phyloP scores from a whole-genome alignment of 768 basidiomycete genomes.

The Phylloporus sp. region DNA sequence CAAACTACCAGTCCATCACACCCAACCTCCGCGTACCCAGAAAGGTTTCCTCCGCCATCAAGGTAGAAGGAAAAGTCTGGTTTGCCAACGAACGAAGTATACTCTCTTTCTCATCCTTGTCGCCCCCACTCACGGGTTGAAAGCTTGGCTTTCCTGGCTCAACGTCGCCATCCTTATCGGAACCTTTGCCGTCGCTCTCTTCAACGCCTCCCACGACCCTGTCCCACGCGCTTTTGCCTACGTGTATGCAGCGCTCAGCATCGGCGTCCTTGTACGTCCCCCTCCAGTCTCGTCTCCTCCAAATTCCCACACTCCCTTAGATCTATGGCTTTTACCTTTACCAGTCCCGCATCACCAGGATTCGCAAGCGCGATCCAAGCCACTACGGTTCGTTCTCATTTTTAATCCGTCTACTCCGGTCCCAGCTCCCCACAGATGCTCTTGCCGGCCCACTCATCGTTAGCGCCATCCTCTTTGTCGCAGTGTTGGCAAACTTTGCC shows the following conservation, averaged over 20 bases:
- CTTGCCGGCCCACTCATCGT: conserved; percentile 80
- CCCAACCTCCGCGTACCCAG: conserved; percentile 66
- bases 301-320: conserved; percentile 32
- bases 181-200: conserved; percentile 79
- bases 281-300: neutral
- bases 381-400: conserved; percentile 65
- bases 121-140: conserved; percentile 1
- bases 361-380: conserved; percentile 81
- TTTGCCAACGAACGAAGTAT: conserved; percentile 92
- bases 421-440: conserved; percentile 49
- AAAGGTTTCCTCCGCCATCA: conserved; percentile 76
- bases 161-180: conserved; percentile 81
- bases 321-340: conserved; percentile 84
- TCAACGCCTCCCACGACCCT: conserved; percentile 68
- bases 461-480: conserved; percentile 77
- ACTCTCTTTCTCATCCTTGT: conserved; percentile 16
- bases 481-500: conserved; percentile 83
- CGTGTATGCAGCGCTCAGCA: conserved; percentile 73
- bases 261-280: conserved; percentile 53
- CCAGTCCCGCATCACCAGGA: conserved; percentile 85
- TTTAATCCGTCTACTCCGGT: neutral
- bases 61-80: conserved; percentile 95
- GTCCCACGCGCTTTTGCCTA: conserved; percentile 77
- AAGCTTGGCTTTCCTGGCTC: conserved; percentile 95
- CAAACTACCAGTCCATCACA: conserved; percentile 75